Evolutionary conservation across 2,329 filamentous ascomycete species (phyloP), one percentile per base, ranked within the genome.

Genomic region (Paecilomyces niveus): DNA sequence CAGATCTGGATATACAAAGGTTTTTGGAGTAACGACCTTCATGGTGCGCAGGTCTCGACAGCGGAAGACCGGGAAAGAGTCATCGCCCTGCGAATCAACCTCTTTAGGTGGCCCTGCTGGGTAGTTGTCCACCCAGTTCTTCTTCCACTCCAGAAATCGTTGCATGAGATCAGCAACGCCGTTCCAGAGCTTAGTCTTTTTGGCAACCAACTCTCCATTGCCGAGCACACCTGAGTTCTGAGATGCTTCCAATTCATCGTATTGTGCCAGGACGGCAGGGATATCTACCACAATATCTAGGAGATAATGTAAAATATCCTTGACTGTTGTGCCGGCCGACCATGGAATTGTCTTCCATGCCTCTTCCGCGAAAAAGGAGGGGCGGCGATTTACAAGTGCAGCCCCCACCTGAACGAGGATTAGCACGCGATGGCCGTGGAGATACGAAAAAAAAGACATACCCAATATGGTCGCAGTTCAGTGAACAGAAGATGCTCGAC

Each of bases 271-370:
- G 2, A 73, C 59, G 7, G 63, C 67, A 0, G 73, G 71, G 1
- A 75, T 65, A 10, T 74, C 71, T 7, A 70, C 67, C 3, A 70
- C 72, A 15, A 74, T 60, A 55, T 75, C 73, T 3, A 75, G 60
- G 0, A 75, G 61, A 58, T 74, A 66, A 54, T 75, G 72, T 11
- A 75, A 55, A 21, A 74, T 69, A 53, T 75, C 72, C 59, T 74
- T 75, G 3, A 59, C 62, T 11, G 67, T 73, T 6, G 72, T 73
- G 2, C 67, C 68, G 26, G 68, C 67, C 29, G 72, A 71, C 73
- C 73, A 76, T 0, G 74, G 74, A 15, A 75, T 62, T 7, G 67
- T 72, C 54, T 74, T 75, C 74, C 74, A 76, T 35, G 73, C 72
- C 50, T 73, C 67, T 10, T 58, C 62, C 3, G 71, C 68, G 10